Conservation (phyloP, 352 stramenopile species). For the Phytopythium helicoides region DNA sequence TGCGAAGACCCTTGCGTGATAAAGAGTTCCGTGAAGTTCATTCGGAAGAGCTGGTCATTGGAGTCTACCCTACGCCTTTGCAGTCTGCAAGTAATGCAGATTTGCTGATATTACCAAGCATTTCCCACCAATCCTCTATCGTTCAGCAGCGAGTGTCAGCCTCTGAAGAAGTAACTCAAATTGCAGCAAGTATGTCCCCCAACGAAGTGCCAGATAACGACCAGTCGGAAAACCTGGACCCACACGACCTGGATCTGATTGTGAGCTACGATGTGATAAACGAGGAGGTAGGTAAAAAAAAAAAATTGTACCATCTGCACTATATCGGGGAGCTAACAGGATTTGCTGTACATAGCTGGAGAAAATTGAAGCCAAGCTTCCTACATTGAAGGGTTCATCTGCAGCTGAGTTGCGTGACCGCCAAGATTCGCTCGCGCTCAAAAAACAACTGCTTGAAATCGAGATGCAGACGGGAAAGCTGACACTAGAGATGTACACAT, state of each 20-base stretch:
- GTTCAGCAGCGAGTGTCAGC: background rate
- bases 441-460: slow-evolving; percentile 82
- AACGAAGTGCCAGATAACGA: background rate
- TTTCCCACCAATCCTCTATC: slow-evolving; percentile 8
- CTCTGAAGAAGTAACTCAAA: no score
- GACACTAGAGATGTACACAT: slow-evolving; percentile 69
- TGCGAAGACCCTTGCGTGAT: slow-evolving; percentile 58
- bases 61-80: slow-evolving; percentile 43
- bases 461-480: slow-evolving; percentile 81
- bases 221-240: slow-evolving; percentile 16
- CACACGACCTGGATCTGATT: slow-evolving; percentile 69
- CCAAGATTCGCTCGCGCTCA: slow-evolving; percentile 63
- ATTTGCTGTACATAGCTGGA: slow-evolving; percentile 32
- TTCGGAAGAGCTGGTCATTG: slow-evolving; percentile 50
- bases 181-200: background rate
- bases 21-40: slow-evolving; percentile 47
- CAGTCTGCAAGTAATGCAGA: slow-evolving; percentile 1
- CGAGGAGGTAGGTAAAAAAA: slow-evolving; percentile 43
- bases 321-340: background rate
- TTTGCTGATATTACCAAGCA: slow-evolving; percentile 10
- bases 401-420: slow-evolving; percentile 49
- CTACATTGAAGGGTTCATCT: slow-evolving; percentile 25
- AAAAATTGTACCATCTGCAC: background rate
- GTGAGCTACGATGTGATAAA: slow-evolving; percentile 86
- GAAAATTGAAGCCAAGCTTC: slow-evolving; percentile 56